phyloP scores from a whole-genome alignment of 2,329 filamentous ascomycete species.

The Colletotrichum cereale region DNA sequence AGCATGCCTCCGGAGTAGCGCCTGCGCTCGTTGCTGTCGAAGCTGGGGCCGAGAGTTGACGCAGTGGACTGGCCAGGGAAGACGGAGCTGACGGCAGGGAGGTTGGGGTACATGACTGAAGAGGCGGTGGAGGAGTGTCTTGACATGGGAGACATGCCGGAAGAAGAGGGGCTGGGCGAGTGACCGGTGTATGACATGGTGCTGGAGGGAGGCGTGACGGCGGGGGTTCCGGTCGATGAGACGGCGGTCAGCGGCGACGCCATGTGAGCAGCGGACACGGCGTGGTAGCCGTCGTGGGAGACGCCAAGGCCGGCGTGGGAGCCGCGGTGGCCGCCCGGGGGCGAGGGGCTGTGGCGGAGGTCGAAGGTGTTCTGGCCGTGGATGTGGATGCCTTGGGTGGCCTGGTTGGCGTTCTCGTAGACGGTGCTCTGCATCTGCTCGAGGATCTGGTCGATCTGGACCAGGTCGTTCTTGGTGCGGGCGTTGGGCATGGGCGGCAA shows the following conservation, averaged over 20 bases:
- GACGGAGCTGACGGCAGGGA: constrained; percentile 78
- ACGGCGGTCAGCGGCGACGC: constrained; percentile 71
- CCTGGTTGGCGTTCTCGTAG: constrained; percentile 90
- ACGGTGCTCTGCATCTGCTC: constrained; percentile 97
- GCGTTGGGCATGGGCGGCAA: constrained; percentile 88
- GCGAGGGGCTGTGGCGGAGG: constrained; percentile 70
- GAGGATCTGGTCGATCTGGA: constrained; percentile 94
- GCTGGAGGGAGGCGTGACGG: constrained; percentile 81
- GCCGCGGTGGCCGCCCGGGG: constrained; percentile 56
- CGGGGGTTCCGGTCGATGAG: constrained; percentile 77
- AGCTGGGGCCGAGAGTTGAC: constrained; percentile 77
- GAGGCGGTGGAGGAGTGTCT: constrained; percentile 71
- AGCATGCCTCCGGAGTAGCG: constrained; percentile 77
- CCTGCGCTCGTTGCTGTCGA: constrained; percentile 72
- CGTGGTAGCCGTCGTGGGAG: constrained; percentile 53
- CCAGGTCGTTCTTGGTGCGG: constrained; percentile 91
- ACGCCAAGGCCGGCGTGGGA: constrained; percentile 50
- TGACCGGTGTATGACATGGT: constrained; percentile 82
- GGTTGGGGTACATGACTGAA: constrained; percentile 79
- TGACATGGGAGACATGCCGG: constrained; percentile 76
- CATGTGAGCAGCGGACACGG: constrained; percentile 67
- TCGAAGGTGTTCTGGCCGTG: constrained; percentile 76
- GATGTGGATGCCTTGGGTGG: constrained; percentile 83
- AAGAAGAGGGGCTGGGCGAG: constrained; percentile 78
- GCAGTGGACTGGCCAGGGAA: constrained; percentile 77